Percentiles rank a stretch among this genome's conserved stretches.
These are phyloP conservation scores for Myxozyma neotropica DNA, from an alignment of 805 yeast genomes.

Conservation along the genomic window DNA sequence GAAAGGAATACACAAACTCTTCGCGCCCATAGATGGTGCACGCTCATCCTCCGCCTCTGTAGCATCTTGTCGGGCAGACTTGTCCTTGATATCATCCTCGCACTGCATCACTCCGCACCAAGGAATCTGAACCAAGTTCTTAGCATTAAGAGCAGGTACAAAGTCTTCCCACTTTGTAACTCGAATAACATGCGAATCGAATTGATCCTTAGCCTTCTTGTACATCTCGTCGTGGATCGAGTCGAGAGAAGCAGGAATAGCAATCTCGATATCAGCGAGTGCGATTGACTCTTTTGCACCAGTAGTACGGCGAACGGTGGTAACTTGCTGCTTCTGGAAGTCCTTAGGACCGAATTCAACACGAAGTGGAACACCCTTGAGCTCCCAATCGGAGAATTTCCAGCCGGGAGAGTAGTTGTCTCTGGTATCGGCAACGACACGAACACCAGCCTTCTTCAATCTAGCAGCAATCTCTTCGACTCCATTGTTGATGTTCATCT, in stretches of 20 bases:
- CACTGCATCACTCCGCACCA: conserved; percentile 96
- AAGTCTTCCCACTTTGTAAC: conserved; percentile 90
- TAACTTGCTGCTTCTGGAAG: conserved; percentile 71
- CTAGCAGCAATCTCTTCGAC: conserved; percentile 68
- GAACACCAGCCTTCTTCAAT: conserved; percentile 63
- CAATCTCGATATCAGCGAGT: conserved; percentile 63
- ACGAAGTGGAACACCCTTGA: conserved; percentile 93
- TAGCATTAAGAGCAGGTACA: conserved; percentile 86
- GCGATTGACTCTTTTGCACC: conserved; percentile 71
- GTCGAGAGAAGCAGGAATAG: conserved; percentile 76
- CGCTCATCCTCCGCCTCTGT: conserved; percentile 89
- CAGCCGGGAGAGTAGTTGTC: conserved; percentile 97
- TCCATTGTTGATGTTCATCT: conserved; percentile 66
- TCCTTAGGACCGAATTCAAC: conserved; percentile 97
- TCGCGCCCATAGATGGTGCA: conserved; percentile 99
- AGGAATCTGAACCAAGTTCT: conserved; percentile 89
- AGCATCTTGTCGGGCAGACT: conserved; percentile 72
- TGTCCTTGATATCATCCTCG: conserved; percentile 95
- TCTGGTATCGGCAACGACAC: conserved; percentile 85
- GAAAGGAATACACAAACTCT: conserved; percentile 94
- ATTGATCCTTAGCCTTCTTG: conserved; percentile 75
- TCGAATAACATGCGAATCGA: conserved; percentile 78
- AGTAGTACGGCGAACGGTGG: conserved; percentile 92
- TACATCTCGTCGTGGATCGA: conserved; percentile 76
- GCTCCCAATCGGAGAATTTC: conserved; percentile 97